Base-by-base conservation (phyloP, 2,329 filamentous ascomycete genomes). In the Niveomyces coronatus region DNA sequence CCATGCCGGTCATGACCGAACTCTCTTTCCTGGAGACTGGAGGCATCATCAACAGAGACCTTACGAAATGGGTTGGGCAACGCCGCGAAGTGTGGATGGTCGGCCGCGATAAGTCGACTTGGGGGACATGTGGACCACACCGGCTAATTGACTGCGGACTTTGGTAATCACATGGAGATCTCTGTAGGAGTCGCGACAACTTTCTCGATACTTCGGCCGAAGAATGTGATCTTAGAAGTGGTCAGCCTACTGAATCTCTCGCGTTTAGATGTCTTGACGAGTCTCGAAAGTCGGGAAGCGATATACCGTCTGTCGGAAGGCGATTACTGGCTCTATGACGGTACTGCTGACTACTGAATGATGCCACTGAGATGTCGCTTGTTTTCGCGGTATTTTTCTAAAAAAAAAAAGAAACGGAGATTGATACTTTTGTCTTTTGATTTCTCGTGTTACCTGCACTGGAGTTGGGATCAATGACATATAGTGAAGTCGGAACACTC, bases 61-160 rank as follows among this genome's bases (percentile, higher is more conserved):
- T 8, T 49, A 51, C 18, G 58, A 62, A 41, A 59, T 51, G 9
- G 58, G 58, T 4, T 62, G 59, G 57, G 59, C 59, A 39, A 61
- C 58, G 5, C 31, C 35, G 19, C 23, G 40, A 24, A 29, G 35
- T n/a, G 5, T 37, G 10, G 40, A 36, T 23, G 23, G 11, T 16
- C 37, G 35, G 13, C 31, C 28, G n/a, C 31, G 37, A 34, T 35
- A 13, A 40, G 3, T 4, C 11, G 10, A 5, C 15, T 9, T 18
- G 13, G 16, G 18, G n/a, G 15, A 8, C 7, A 9, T 23, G 11
- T 15, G 8, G 13, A 9, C 7, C 2, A 6, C 31, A n/a, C n/a
- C n/a, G n/a, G n/a, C n/a, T n/a, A n/a, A n/a, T n/a, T n/a, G n/a
- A n/a, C n/a, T n/a, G n/a, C n/a, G n/a, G 19, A 18, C 31, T 5